These are phyloP conservation scores for Pyrenula aspistea DNA, from an alignment of 495 filamentous ascomycete genomes.

Conservation along the genomic window DNA sequence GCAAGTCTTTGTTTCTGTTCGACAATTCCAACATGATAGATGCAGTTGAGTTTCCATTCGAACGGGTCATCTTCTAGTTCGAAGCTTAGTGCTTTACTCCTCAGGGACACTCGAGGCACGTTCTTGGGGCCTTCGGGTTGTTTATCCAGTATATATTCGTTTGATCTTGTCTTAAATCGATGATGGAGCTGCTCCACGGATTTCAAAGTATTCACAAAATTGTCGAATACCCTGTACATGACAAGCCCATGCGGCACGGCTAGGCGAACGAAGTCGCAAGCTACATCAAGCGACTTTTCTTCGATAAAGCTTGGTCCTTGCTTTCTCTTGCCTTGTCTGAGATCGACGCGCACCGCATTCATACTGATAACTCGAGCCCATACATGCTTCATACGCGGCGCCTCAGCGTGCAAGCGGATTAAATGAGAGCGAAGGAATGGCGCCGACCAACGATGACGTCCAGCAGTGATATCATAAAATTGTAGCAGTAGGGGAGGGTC, in stretches of 20 bases:
- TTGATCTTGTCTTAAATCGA: constrained; percentile 73
- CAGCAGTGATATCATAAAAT: constrained; percentile 65
- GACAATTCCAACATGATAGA: constrained; percentile 75
- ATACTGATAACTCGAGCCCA: constrained; percentile 82
- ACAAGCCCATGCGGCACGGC: constrained; percentile 92
- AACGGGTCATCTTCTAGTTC: constrained; percentile 94
- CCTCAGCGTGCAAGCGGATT: constrained; percentile 71
- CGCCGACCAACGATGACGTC: constrained; percentile 71
- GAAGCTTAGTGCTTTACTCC: constrained; percentile 70
- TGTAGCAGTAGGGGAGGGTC: constrained; percentile 89
- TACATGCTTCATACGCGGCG: constrained; percentile 63
- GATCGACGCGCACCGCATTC: constrained; percentile 66
- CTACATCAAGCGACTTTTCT: constrained; percentile 76
- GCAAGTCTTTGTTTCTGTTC: constrained; percentile 85
- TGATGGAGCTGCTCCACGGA: constrained; percentile 81
- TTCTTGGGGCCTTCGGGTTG: constrained; percentile 71
- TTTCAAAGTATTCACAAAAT: constrained; percentile 77
- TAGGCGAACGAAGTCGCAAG: constrained; percentile 72
- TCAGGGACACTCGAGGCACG: constrained; percentile 71
- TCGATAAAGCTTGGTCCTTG: constrained; percentile 45
- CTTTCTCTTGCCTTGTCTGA: constrained; percentile 63
- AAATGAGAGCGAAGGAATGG: constrained; percentile 69
- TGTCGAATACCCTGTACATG: constrained; percentile 84
- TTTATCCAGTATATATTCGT: constrained; percentile 77
- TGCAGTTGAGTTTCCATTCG: constrained; percentile 89